These are phyloP conservation scores for Spizellomyces sp. DNA, from an alignment of 192 early-diverging fungal species.

Conservation along the genomic window DNA sequence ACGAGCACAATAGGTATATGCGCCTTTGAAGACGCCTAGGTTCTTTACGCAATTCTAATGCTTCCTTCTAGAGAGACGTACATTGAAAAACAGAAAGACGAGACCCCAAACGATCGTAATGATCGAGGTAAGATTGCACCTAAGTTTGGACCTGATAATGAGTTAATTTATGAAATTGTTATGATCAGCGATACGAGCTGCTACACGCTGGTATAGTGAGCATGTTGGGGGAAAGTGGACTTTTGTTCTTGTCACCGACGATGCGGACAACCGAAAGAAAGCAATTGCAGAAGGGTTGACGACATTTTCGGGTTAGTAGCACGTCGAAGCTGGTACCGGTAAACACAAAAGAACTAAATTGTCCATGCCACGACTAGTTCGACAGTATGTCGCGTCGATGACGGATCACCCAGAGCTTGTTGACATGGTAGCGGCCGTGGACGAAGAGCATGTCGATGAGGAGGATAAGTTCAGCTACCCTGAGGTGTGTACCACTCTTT, in stretches of 20 bases:
- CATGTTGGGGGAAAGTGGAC: constrained; percentile 61
- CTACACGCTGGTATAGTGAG: constrained; percentile 78
- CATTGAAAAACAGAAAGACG: constrained; percentile 76
- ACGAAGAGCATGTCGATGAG: constrained; percentile 46
- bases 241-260: constrained; percentile 81
- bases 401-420: constrained; percentile 82
- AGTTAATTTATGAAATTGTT: constrained; percentile 13
- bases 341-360: no score
- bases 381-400: constrained; percentile 74
- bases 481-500: constrained; percentile 26
- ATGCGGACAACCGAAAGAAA: constrained; percentile 80
- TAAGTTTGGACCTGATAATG: constrained; percentile 36
- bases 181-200: constrained; percentile 74
- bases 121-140: constrained; percentile 54
- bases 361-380: constrained; percentile 43
- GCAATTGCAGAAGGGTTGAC: constrained; percentile 65
- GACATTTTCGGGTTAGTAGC: constrained; percentile 38
- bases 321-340: not conserved
- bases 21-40: no score
- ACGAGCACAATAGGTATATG: constrained; percentile 66
- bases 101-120: constrained; percentile 94
- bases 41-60: no score
- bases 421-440: constrained; percentile 80
- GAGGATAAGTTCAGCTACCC: constrained; percentile 66
- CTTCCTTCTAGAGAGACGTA: constrained; percentile 75